Evolutionary conservation across 140 eudicot genomes (phyloP).

Genomic region (Flaveria floridana): DNA sequence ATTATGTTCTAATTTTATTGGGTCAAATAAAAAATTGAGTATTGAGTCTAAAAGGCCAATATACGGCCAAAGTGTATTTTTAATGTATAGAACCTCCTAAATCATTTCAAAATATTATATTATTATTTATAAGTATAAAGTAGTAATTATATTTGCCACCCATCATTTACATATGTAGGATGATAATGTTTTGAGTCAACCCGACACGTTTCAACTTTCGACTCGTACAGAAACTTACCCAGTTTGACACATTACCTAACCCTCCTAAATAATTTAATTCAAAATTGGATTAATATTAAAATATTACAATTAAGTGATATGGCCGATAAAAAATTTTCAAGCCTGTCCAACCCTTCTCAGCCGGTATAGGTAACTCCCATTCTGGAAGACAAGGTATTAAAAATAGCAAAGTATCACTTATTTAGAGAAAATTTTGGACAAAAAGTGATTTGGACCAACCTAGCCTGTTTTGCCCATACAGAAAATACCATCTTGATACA

Average conservation of each 20-base stretch:
- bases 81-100: constrained; percentile 6
- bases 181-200: neutral
- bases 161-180: neutral
- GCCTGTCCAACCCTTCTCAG: neutral
- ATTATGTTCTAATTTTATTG: neutral
- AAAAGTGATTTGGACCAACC: neutral
- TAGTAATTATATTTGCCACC: neutral
- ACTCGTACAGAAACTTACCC: neutral
- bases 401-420: neutral
- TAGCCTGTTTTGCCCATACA: neutral
- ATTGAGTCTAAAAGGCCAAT: neutral
- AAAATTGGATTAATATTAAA: neutral
- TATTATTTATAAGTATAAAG: neutral
- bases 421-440: neutral
- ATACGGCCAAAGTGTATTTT: neutral
- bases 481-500: neutral
- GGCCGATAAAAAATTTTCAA: neutral
- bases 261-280: neutral
- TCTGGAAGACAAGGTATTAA: neutral
- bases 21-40: neutral
- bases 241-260: neutral
- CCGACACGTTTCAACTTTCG: neutral
- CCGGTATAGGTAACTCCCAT: neutral
- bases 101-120: neutral
- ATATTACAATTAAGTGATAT: neutral